Base-by-base conservation (phyloP, 805 yeast genomes). In the Blastobotrys peoriensis region DNA sequence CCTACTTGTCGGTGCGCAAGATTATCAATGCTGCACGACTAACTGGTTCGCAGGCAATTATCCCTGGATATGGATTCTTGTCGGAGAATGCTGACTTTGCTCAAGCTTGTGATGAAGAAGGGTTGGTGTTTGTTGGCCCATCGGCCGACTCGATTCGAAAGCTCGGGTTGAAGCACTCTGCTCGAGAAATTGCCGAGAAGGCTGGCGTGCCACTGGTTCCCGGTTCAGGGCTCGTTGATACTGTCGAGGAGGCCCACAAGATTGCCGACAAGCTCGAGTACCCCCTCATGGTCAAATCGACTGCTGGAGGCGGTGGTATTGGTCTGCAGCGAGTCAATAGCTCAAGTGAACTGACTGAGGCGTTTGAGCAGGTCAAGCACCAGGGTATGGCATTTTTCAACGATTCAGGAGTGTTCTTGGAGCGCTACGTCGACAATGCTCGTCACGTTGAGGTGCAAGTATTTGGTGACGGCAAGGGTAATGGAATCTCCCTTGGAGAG, bases 271-370 rank as follows among this genome's bases (percentile, higher is more conserved):
- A 75, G 56, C 70, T 91, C 33, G 75, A 72, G 16, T 93, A 86
- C 57, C 98, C 98, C 22, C 78, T 91, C 27, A 91, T 91, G 98
- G 86, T 93, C 41, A 91, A 91, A 66, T 84, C 95, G 20, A 93
- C 98, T 49, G 98, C 98, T 20, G 98, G 98, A 62, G 98, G 98
- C 60, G 98, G 98, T 66, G 98, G 98, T 67, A 91, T 91, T 59
- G 98, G 98, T 52, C 70, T 91, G 55, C 97, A 91, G 65, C 85
- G 88, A 61, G 97, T 89, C 47, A 96, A 89, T 58, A 74, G 79
- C 28, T 85, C 77, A 54, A 79, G 64, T 16, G 97, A 93, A 48
- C 79, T 93, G 51, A 86, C 79, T 66, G 69, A 83, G 50, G 94
- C 89, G 10, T 91, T 87, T 66, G 84, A 78, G 58, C 82, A 95